A percentile compares a stretch with the other conserved stretches of the same genome.
phyloP scores from a whole-genome alignment of 106 monocot genomes.

The Dendrobium chrysotoxum region DNA sequence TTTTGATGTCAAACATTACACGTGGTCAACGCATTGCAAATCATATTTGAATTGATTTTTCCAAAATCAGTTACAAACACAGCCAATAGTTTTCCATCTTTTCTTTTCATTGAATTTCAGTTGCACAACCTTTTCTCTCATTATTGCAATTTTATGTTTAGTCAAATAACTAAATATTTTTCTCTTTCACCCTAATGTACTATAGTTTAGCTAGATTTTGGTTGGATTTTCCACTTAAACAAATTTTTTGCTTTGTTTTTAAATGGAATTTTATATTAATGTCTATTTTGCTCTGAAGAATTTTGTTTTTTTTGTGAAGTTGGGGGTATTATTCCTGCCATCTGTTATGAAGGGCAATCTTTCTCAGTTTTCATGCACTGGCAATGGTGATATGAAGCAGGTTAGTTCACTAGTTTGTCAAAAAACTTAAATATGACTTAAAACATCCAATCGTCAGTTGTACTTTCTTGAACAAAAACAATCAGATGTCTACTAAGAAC shows the following conservation, averaged over 20 bases:
- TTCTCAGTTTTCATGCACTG: constrained; percentile 66
- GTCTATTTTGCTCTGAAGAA: background rate
- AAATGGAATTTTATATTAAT: background rate
- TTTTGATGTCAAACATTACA: too few relatives aligned
- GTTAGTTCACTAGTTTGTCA: constrained; percentile 9
- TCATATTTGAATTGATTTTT: too few relatives aligned
- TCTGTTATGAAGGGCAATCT: constrained; percentile 10
- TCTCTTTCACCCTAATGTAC: too few relatives aligned
- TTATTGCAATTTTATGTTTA: too few relatives aligned
- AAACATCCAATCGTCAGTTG: background rate
- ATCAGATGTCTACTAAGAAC: background rate
- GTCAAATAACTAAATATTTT: too few relatives aligned
- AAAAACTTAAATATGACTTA: background rate
- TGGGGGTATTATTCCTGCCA: constrained; percentile 91
- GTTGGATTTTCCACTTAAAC: background rate
- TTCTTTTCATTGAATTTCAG: too few relatives aligned
- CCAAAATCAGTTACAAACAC: too few relatives aligned
- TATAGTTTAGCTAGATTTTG: background rate
- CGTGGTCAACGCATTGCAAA: too few relatives aligned
- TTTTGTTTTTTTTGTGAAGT: constrained; percentile 26
- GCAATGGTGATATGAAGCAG: constrained; percentile 8
- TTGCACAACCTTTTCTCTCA: too few relatives aligned
- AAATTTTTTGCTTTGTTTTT: too few relatives aligned
- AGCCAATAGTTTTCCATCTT: too few relatives aligned
- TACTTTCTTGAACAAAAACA: constrained; percentile 5